Evolutionary conservation across 257 asterid genomes (phyloP), one percentile per base, ranked within the genome.

Genomic region (Cinchona pubescens): DNA sequence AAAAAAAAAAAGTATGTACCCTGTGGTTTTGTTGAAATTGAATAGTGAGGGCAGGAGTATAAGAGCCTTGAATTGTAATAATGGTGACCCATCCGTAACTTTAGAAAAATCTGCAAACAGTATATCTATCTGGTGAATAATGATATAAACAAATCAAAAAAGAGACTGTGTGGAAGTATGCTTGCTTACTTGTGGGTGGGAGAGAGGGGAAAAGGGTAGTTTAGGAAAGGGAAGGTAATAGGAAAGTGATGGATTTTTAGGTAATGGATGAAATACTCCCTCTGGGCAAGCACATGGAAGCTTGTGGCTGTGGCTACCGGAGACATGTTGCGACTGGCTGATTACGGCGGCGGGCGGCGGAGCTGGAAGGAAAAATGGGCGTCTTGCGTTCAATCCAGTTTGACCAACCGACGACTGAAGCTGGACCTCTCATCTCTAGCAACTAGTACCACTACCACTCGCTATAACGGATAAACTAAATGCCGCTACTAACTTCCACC

Each of bases 51-150:
- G 51, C 38, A 53, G 38, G 45, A 34, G 14, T 62, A 58, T 13
- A 49, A 23, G 27, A 65, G 30, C 46, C 72, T 71, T 16, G 60
- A 49, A 59, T 53, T 48, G 23, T 9, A 3, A 59, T 49, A 49
- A 11, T 14, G 42, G 55, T 51, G 60, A 53, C 2, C 63, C 74
- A 42, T 29, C 77, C 60, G 69, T 15, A 62, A 53, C 70, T 78
- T 78, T 5, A 40, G 74, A 53, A 78, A 49, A 71, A 16, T 61
- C 81, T 78, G 77, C 77, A 53, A 4, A 19, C 23, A 49, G n/a
- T 19, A 3, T 19, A 42, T 7, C 2, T 45, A 45, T 11, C 16
- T 45, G 49, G 13, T 45, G 49, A 45, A 45, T 11, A 45, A 46
- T 46, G 1, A 11, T 45, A 45, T 3, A 13, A 14, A 46, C 53